Evolutionary conservation across 2,329 filamentous ascomycete genomes (phyloP), one percentile per base, ranked within the genome.

Genomic region (Cryphonectria parasitica): DNA sequence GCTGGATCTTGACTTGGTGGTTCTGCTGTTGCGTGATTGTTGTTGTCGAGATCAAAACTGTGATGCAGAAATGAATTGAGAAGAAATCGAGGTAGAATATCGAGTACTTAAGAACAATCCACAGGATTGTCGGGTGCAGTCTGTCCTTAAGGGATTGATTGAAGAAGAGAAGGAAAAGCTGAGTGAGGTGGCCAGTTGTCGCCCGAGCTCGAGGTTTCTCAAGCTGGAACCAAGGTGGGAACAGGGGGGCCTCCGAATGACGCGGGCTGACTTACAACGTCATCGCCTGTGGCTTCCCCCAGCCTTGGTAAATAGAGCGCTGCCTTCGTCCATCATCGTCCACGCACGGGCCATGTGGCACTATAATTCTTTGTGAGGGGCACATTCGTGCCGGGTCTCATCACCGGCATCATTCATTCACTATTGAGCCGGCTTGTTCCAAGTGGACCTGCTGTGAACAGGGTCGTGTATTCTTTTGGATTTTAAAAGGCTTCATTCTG

Each of bases 171-270:
- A 45, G 49, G 68, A 66, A 64, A 63, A 45, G 28, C 22, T 28
- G 36, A n/a, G 25, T 10, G 41, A 73, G 69, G 70, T 73, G 72
- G 69, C 72, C 72, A 73, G 72, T 66, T 69, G 66, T 49, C 34
- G 28, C 36, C 1, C 31, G 22, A 70, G 69, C 71, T 69, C 36
- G 63, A 11, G 5, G 45, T 25, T 65, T 63, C 62, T 69, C 69
- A 69, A 69, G 71, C 68, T 72, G 62, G 65, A 63, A 31, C 63
- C 52, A 56, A 41, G 31, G 56, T 41, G n/a, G 68, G 67, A 64
- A 64, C 70, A 62, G 71, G 69, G 65, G 58, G 39, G n/a, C 60
- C 36, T 67, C 34, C 6, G 34, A 6, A 67, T 69, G 60, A 66
- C 56, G 68, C 39, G 34, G 62, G 41, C 54, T 52, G 25, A 25